These are phyloP conservation scores for Kwoniella newhampshirensis DNA, from an alignment of 768 basidiomycete species.

Conservation along the genomic window DNA sequence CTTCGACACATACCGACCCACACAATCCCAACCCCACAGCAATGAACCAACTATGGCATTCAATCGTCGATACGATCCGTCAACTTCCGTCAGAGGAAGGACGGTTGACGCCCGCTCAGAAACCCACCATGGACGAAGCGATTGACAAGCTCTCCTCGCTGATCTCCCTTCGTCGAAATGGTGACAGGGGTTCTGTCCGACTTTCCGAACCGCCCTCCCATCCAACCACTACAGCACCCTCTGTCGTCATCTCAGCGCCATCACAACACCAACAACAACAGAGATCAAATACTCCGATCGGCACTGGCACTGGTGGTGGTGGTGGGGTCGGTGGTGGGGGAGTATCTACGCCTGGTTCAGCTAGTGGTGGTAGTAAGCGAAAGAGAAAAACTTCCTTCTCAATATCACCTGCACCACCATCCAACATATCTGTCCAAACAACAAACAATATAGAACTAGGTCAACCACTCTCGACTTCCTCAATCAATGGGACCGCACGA, in stretches of 20 bases:
- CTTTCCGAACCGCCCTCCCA: too few species aligned
- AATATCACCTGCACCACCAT: slow-evolving; percentile 18
- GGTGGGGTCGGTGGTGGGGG: background rate
- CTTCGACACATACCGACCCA: background rate
- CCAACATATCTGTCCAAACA: background rate
- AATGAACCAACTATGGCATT: slow-evolving; percentile 39
- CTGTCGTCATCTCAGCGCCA: too few species aligned
- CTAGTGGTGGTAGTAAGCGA: slow-evolving; percentile 13
- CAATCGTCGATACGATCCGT: slow-evolving; percentile 40
- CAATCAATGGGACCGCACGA: background rate
- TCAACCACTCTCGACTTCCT: background rate
- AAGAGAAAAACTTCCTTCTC: slow-evolving; percentile 25
- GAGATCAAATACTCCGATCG: background rate
- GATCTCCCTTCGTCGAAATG: slow-evolving; percentile 26
- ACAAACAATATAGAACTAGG: background rate
- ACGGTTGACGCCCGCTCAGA: slow-evolving; percentile 7
- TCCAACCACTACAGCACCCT: too few species aligned
- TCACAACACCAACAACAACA: too few species aligned
- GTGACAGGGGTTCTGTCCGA: too few species aligned
- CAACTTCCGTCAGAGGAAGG: slow-evolving; percentile 27
- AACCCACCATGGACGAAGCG: slow-evolving; percentile 27
- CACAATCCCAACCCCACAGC: slow-evolving; percentile 9
- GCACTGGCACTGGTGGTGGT: background rate
- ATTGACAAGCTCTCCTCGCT: slow-evolving; percentile 37
- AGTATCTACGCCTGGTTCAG: slow-evolving; percentile 3